Conservation (phyloP, 331 rosid species). For the Erythrophleum ivorense region DNA sequence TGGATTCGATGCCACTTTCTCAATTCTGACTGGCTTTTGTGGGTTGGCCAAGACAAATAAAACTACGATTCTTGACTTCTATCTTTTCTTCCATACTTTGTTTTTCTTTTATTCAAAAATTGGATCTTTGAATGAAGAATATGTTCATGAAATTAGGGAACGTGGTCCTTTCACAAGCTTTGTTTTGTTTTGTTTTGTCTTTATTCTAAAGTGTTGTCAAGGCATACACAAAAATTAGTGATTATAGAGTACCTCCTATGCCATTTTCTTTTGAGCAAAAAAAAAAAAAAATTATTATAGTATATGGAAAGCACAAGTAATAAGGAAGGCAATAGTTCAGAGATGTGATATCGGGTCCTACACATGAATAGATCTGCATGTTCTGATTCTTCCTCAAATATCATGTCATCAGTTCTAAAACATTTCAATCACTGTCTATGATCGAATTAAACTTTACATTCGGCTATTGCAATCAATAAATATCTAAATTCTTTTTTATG, state of each 20-base stretch:
- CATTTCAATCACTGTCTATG: background rate
- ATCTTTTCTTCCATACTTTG: background rate
- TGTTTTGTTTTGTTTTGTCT: background rate
- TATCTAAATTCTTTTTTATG: background rate
- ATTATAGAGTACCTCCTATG: conserved; percentile 4
- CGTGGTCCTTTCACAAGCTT: conserved; percentile 41
- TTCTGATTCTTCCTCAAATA: conserved; percentile 43
- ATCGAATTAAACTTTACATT: background rate
- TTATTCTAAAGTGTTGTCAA: conserved; percentile 20
- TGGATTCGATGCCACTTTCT: conserved; percentile 52
- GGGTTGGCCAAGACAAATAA: conserved; percentile 37
- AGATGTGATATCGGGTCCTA: conserved; percentile 48
- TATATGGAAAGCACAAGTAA: conserved; percentile 17
- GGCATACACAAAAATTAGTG: conserved; percentile 29
- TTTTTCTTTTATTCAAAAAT: background rate
- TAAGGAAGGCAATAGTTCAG: conserved; percentile 27
- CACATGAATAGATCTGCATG: conserved; percentile 31
- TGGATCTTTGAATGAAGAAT: conserved; percentile 52
- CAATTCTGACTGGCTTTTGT: conserved; percentile 7
- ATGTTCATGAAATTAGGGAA: conserved; percentile 34
- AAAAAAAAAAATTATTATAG: background rate
- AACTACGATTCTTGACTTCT: conserved; percentile 30
- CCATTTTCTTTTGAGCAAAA: conserved; percentile 43
- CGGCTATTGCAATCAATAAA: background rate
- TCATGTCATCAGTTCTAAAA: conserved; percentile 14